Percentiles rank a stretch among this genome's conserved stretches.
These are phyloP conservation scores for Ehretia macrophylla DNA, from an alignment of 257 asterid genomes.

Conservation along the genomic window DNA sequence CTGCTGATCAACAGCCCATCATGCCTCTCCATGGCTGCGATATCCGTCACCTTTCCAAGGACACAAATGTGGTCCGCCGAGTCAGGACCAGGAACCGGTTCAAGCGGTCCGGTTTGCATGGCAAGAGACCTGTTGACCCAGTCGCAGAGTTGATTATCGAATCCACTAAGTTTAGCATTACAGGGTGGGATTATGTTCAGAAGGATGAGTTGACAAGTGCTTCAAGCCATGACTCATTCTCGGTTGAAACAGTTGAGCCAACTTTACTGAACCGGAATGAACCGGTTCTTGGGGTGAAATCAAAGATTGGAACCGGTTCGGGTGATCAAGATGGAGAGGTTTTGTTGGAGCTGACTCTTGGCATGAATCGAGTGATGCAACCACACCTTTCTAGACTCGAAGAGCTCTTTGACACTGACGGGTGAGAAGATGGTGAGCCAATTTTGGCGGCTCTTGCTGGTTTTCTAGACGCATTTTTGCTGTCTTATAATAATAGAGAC, in stretches of 20 bases:
- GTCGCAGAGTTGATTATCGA: conserved; percentile 17
- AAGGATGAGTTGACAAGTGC: conserved; percentile 31
- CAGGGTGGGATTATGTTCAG: conserved; percentile 54
- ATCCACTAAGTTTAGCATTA: conserved; percentile 52
- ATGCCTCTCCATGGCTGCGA: conserved; percentile 46
- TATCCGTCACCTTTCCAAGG: conserved; percentile 64
- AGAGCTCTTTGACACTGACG: conserved; percentile 33
- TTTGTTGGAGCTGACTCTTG: conserved; percentile 50
- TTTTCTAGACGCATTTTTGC: background rate
- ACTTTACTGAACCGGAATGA: conserved; percentile 24
- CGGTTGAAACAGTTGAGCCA: conserved; percentile 62
- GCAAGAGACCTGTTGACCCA: conserved; percentile 4
- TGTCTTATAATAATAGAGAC: too few relatives aligned
- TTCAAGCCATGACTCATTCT: conserved; percentile 56
- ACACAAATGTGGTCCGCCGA: conserved; percentile 21
- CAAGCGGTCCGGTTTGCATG: conserved; percentile 35
- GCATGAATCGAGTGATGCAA: conserved; percentile 7
- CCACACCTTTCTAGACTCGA: conserved; percentile 15
- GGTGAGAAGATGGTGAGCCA: conserved; percentile 13
- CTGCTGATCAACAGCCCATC: conserved; percentile 15
- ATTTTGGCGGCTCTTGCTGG: conserved; percentile 21
- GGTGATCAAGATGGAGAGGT: conserved; percentile 21
- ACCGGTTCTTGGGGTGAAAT: conserved; percentile 13
- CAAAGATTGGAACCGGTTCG: conserved; percentile 16
- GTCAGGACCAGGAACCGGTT: conserved; percentile 35